Evolutionary conservation across 2,329 filamentous ascomycete species (phyloP).

Genomic region (Calycina herbarum): DNA sequence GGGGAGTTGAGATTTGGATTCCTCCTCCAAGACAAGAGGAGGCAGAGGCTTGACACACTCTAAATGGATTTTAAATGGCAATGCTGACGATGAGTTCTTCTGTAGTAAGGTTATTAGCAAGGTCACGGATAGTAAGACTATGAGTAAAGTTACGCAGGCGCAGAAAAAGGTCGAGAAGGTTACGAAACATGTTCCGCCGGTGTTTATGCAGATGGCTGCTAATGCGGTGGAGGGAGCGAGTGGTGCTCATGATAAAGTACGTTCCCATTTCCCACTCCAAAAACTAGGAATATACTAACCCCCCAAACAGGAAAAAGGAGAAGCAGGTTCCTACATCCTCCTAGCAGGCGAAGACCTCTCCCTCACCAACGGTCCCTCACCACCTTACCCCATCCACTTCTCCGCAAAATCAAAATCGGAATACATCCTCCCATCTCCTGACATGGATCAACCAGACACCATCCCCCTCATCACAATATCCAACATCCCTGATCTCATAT

Average conservation of each 20-base stretch:
- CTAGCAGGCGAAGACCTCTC: conserved; percentile 33
- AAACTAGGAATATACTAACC: not conserved
- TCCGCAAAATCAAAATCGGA: conserved; percentile 37
- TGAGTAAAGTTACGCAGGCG: not conserved
- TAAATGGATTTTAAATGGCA: too few species aligned
- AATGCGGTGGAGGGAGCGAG: conserved; percentile 38
- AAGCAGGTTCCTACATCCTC: conserved; percentile 40
- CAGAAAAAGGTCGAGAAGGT: conserved; percentile 5
- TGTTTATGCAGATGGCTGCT: conserved; percentile 36
- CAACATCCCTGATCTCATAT: conserved; percentile 52
- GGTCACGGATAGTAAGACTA: not conserved
- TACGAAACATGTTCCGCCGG: conserved; percentile 31
- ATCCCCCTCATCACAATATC: conserved; percentile 57
- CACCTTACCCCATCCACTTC: conserved; percentile 56
- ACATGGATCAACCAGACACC: conserved; percentile 23
- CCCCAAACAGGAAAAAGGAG: conserved; percentile 19
- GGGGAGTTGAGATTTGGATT: not conserved
- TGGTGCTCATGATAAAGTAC: conserved; percentile 29
- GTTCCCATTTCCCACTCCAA: conserved; percentile 9
- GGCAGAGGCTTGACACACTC: too few species aligned
- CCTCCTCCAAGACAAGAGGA: too few species aligned
- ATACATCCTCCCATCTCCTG: conserved; percentile 40
- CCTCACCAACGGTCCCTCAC: conserved; percentile 50
- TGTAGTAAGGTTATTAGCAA: too few species aligned
- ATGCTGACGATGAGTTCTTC: too few species aligned